Percentiles rank a stretch among this genome's conserved stretches.
Evolutionary conservation across 495 filamentous ascomycete genomes (phyloP).

Genomic region (Xylaria grammica): DNA sequence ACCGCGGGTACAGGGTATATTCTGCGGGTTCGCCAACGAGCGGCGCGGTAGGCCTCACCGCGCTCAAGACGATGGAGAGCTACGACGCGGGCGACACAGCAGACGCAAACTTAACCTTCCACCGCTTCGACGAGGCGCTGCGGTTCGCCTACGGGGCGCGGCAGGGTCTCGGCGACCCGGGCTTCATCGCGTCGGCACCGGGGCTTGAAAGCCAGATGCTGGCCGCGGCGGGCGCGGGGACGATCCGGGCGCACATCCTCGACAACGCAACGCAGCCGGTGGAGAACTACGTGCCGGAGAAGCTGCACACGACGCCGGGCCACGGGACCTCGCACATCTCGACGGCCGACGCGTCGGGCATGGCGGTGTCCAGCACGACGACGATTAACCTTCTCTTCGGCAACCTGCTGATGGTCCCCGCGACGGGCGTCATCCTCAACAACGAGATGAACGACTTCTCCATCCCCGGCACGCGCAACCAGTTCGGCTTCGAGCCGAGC

Average conservation of each 20-base stretch:
- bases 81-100: slow-evolving; percentile 55
- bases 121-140: slow-evolving; percentile 85
- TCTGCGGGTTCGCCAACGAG: slow-evolving; percentile 73
- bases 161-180: slow-evolving; percentile 76
- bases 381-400: slow-evolving; percentile 90
- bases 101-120: slow-evolving; percentile 60
- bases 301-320: slow-evolving; percentile 44
- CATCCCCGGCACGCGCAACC: slow-evolving; percentile 71
- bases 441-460: slow-evolving; percentile 89
- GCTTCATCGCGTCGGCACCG: slow-evolving; percentile 66
- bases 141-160: slow-evolving; percentile 82
- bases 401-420: slow-evolving; percentile 74
- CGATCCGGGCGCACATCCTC: slow-evolving; percentile 69
- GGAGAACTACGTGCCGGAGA: slow-evolving; percentile 69
- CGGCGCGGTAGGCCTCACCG: slow-evolving; percentile 72
- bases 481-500: slow-evolving; percentile 76
- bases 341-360: slow-evolving; percentile 68
- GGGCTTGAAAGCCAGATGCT: slow-evolving; percentile 62
- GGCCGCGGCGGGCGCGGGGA: slow-evolving; percentile 56
- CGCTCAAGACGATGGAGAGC: slow-evolving; percentile 78
- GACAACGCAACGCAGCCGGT: slow-evolving; percentile 71
- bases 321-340: slow-evolving; percentile 80
- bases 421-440: slow-evolving; percentile 85
- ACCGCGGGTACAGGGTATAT: slow-evolving; percentile 71
- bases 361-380: slow-evolving; percentile 75